A percentile compares a stretch with the other conserved stretches of the same genome.
Evolutionary conservation across 805 yeast genomes (phyloP).

Genomic region (Candida caryicola): DNA sequence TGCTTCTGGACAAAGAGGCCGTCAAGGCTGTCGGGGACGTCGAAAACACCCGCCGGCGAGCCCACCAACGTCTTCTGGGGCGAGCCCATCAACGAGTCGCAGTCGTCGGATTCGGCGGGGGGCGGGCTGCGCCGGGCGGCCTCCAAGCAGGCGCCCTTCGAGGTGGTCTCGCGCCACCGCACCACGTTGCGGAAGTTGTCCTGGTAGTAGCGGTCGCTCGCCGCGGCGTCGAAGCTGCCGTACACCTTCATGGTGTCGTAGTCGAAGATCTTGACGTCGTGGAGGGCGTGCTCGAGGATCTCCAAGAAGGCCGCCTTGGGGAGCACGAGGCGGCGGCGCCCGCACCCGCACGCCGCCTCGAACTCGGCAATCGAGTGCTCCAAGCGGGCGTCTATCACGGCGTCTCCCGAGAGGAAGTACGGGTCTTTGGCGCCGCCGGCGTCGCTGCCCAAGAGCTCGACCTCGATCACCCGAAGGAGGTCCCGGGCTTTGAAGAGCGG

Average conservation of each 20-base stretch:
- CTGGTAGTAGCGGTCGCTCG: constrained; percentile 7
- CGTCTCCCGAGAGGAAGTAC: constrained; percentile 7
- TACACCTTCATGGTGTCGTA: constrained; percentile 11
- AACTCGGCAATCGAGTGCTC: constrained; percentile 6
- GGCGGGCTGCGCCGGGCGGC: too few relatives aligned
- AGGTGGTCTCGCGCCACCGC: not conserved
- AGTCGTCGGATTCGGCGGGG: constrained; percentile 16
- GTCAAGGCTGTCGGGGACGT: constrained; percentile 1
- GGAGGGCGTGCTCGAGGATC: constrained; percentile 12
- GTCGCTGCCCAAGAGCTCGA: constrained; percentile 6
- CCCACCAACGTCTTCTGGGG: not conserved
- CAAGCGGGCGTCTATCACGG: constrained; percentile 4
- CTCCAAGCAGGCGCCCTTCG: constrained; percentile 8
- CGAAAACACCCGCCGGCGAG: constrained; percentile 1
- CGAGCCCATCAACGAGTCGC: constrained; percentile 20
- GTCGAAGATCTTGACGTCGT: constrained; percentile 19
- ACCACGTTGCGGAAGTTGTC: constrained; percentile 10
- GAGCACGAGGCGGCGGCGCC: constrained; percentile 6
- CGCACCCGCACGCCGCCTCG: constrained; percentile 7
- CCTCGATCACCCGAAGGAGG: constrained; percentile 9
- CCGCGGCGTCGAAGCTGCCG: constrained; percentile 13
- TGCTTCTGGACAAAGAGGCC: not conserved
- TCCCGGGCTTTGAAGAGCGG: constrained; percentile 5
- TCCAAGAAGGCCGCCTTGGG: constrained; percentile 13
- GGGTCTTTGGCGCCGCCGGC: not conserved